Conservation (phyloP, 2,329 filamentous ascomycete species). For the Myriosclerotinia duriaeana region DNA sequence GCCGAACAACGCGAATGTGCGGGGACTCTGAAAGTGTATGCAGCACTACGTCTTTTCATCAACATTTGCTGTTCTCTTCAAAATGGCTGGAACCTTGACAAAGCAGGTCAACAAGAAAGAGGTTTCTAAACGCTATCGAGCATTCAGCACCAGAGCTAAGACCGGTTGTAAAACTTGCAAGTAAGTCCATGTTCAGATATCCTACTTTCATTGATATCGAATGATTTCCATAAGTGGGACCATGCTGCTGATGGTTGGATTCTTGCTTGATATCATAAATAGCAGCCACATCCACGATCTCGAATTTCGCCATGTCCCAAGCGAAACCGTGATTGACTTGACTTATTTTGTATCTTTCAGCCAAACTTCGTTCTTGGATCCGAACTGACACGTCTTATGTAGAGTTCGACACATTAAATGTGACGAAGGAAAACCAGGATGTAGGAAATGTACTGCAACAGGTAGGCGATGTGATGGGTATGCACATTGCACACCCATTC, state of each 20-base stretch:
- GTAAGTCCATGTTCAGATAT: slow-evolving; percentile 14
- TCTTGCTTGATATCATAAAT: slow-evolving; percentile 1
- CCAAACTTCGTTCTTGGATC: neutral
- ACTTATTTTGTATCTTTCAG: neutral
- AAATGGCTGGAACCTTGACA: slow-evolving; percentile 3
- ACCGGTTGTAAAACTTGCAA: slow-evolving; percentile 28
- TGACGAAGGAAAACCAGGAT: slow-evolving; percentile 25
- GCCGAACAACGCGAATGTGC: neutral
- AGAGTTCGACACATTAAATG: slow-evolving; percentile 27
- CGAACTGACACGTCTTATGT: slow-evolving; percentile 1
- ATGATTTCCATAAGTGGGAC: too few species aligned
- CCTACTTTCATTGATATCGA: neutral
- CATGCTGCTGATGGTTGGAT: neutral
- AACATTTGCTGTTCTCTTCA: neutral
- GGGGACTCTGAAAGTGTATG: neutral
- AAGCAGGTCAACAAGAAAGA: slow-evolving; percentile 8
- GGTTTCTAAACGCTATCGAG: slow-evolving; percentile 17
- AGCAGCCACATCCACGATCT: neutral
- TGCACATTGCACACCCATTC: slow-evolving; percentile 15
- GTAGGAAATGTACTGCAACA: slow-evolving; percentile 21
- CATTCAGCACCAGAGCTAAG: slow-evolving; percentile 23
- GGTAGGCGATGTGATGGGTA: slow-evolving; percentile 25
- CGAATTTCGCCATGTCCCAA: neutral
- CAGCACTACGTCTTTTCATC: neutral
- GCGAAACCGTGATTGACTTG: neutral